These are phyloP conservation scores for Backusella mclennaniae DNA, from an alignment of 192 early-diverging fungal species.

Conservation along the genomic window DNA sequence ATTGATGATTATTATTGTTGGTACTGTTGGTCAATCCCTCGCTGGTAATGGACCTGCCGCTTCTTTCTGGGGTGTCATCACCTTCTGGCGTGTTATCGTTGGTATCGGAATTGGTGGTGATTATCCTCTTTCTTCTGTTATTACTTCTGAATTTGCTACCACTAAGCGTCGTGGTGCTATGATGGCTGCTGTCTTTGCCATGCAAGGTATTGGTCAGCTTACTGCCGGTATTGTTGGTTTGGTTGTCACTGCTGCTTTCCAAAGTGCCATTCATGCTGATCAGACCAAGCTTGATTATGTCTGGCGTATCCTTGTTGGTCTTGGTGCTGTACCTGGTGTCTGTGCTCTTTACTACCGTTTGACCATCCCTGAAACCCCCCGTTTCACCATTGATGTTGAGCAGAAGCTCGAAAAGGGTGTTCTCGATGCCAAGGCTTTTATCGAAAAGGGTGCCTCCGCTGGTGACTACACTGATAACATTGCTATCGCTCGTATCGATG, in stretches of 20 bases:
- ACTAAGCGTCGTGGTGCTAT: slow-evolving; percentile 83
- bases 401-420: slow-evolving; percentile 68
- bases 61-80: slow-evolving; percentile 60
- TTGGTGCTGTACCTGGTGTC: slow-evolving; percentile 82
- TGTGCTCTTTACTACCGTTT: slow-evolving; percentile 88
- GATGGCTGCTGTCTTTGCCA: slow-evolving; percentile 89
- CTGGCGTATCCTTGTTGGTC: slow-evolving; percentile 87
- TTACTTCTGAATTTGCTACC: slow-evolving; percentile 91
- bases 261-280: slow-evolving; percentile 63
- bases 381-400: slow-evolving; percentile 72
- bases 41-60: slow-evolving; percentile 70
- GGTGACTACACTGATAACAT: slow-evolving; percentile 44
- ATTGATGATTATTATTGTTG: slow-evolving; percentile 90
- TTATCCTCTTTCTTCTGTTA: slow-evolving; percentile 93
- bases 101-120: slow-evolving; percentile 96
- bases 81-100: slow-evolving; percentile 88
- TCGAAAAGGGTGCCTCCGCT: slow-evolving; percentile 41
- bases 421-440: slow-evolving; percentile 43
- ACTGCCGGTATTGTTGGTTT: slow-evolving; percentile 75
- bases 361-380: slow-evolving; percentile 94
- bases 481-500: slow-evolving; percentile 27
- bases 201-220: slow-evolving; percentile 91
- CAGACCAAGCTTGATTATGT: slow-evolving; percentile 73
- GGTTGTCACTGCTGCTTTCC: slow-evolving; percentile 70
- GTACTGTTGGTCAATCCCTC: slow-evolving; percentile 79